Evolutionary conservation across 441 rosid species (phyloP).

Genomic region (Sinapis alba): DNA sequence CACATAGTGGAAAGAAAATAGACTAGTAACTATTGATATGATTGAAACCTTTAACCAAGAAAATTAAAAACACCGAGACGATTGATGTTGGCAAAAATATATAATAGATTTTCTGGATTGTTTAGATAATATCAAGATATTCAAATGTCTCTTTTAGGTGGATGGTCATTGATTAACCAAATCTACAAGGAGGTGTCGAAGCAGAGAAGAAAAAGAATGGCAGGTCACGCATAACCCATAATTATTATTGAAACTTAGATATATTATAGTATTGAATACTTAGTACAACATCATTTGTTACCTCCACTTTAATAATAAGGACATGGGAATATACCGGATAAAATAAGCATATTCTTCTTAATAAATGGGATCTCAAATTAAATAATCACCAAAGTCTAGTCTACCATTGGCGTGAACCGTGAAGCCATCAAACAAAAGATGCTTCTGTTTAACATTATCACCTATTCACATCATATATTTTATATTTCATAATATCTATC

Average conservation of each 20-base stretch:
- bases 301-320: constrained; percentile 6
- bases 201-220: not conserved
- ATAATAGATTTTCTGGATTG: not conserved
- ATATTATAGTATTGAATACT: constrained; percentile 6
- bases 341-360: constrained; percentile 33
- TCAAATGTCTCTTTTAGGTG: constrained; percentile 18
- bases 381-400: constrained; percentile 15
- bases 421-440: constrained; percentile 4
- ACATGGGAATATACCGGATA: constrained; percentile 18
- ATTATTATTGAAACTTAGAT: constrained; percentile 26
- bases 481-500: constrained; percentile 1
- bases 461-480: too few species aligned
- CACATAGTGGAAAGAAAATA: not conserved
- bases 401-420: constrained; percentile 6
- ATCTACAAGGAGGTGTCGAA: not conserved
- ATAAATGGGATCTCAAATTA: constrained; percentile 1
- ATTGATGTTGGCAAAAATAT: not conserved
- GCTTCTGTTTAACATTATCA: constrained; percentile 4
- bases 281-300: constrained; percentile 21
- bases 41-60: not conserved
- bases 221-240: constrained; percentile 29
- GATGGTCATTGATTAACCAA: constrained; percentile 31
- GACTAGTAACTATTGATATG: constrained; percentile 8
- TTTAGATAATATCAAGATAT: constrained; percentile 13
- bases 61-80: not conserved